A percentile compares a stretch with the other conserved stretches of the same genome.
Evolutionary conservation across 1,139 yeast species (phyloP).

Genomic region (Blastobotrys arbuscula): DNA sequence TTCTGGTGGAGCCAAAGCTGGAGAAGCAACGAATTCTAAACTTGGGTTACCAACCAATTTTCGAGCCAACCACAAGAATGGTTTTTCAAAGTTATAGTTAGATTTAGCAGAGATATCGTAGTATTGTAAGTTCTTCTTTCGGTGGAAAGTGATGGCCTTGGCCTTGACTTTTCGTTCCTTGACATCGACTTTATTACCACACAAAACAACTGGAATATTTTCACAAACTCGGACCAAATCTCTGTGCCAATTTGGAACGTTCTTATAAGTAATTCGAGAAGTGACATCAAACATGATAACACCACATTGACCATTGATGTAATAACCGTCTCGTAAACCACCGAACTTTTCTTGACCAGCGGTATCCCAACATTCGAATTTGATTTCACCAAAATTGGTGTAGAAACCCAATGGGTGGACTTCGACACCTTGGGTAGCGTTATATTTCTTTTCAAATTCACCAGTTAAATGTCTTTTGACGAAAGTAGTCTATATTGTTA

Average conservation of each 20-base stretch:
- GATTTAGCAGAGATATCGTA: slow-evolving; percentile 99
- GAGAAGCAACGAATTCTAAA: slow-evolving; percentile 97
- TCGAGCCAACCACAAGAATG: slow-evolving; percentile 99
- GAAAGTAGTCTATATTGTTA: slow-evolving; percentile 67
- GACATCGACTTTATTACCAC: slow-evolving; percentile 99
- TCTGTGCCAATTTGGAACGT: slow-evolving; percentile 99
- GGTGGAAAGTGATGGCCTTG: slow-evolving; percentile 99
- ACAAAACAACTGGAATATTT: slow-evolving; percentile 96
- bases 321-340: slow-evolving; percentile 99
- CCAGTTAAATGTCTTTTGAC: slow-evolving; percentile 99
- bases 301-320: slow-evolving; percentile 99
- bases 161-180: slow-evolving; percentile 99
- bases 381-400: slow-evolving; percentile 98
- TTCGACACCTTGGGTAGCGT: slow-evolving; percentile 99
- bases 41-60: slow-evolving; percentile 97
- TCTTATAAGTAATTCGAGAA: slow-evolving; percentile 98
- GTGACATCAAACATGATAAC: slow-evolving; percentile 99
- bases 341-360: slow-evolving; percentile 99
- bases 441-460: slow-evolving; percentile 98
- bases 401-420: slow-evolving; percentile 97
- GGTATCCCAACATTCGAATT: slow-evolving; percentile 99
- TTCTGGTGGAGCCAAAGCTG: slow-evolving; percentile 99
- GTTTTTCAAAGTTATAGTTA: slow-evolving; percentile 99
- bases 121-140: slow-evolving; percentile 99
- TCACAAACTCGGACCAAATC: slow-evolving; percentile 99